A percentile compares a stretch with the other conserved stretches of the same genome.
phyloP scores from a whole-genome alignment of 139 green algal genomes.

The Ulvella scutata region DNA sequence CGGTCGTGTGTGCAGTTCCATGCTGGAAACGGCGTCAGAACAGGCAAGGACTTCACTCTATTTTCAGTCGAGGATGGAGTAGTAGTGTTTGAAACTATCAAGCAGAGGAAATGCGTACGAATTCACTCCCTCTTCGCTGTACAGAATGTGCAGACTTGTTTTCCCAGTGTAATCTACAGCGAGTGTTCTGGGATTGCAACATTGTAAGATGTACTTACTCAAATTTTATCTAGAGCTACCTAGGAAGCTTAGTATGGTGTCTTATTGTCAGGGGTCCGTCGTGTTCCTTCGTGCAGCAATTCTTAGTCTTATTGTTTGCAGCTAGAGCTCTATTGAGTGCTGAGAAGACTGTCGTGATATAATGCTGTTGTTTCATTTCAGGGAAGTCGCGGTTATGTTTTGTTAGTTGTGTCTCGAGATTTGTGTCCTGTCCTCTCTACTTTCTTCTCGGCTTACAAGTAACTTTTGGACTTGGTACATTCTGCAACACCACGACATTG shows the following conservation, averaged over 20 bases:
- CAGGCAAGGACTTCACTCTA: conserved; percentile 88
- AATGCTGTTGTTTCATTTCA: no score
- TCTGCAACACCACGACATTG: neutral
- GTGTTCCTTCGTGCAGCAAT: no score
- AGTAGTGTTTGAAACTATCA: conserved; percentile 70
- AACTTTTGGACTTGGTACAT: neutral
- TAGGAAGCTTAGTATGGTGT: neutral
- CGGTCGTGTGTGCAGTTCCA: conserved; percentile 40
- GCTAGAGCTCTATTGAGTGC: no score
- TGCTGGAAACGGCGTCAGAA: conserved; percentile 65
- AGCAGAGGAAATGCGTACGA: conserved; percentile 8
- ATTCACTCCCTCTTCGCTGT: neutral
- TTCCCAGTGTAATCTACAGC: no score
- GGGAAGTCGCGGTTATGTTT: no score
- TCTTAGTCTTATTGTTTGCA: no score
- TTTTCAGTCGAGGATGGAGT: conserved; percentile 74
- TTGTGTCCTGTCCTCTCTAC: neutral
- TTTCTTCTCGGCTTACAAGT: neutral
- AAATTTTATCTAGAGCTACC: neutral
- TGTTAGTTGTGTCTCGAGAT: neutral
- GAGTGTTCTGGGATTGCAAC: neutral
- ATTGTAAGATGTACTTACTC: neutral
- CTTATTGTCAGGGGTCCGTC: no score
- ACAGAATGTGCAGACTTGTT: no score
- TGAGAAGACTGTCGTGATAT: no score